Evolutionary conservation across 2,329 filamentous ascomycete species (phyloP).

Genomic region (Fonsecaea multimorphosa): DNA sequence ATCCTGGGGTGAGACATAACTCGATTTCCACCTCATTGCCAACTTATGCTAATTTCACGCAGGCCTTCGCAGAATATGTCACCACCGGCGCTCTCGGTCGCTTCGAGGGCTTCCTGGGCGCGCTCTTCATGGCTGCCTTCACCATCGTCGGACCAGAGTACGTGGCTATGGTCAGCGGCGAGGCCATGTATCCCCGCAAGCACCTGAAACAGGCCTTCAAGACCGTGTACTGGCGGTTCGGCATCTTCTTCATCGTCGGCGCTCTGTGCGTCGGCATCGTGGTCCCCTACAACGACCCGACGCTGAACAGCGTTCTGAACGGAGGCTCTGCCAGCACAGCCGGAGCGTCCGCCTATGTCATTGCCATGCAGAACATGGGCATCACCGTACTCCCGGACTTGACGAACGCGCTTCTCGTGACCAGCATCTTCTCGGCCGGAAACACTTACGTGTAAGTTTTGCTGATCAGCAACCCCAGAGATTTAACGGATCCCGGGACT

Average conservation of each 20-base stretch:
- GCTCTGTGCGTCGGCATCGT: slow-evolving; percentile 73
- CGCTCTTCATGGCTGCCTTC: slow-evolving; percentile 72
- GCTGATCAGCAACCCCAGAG: neutral
- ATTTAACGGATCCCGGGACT: neutral
- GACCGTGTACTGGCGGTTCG: slow-evolving; percentile 76
- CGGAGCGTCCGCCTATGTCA: slow-evolving; percentile 67
- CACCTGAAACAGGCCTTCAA: slow-evolving; percentile 77
- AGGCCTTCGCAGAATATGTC: slow-evolving; percentile 68
- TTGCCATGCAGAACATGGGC: slow-evolving; percentile 64
- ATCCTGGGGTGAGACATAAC: slow-evolving; percentile 50
- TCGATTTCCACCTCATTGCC: too few species aligned
- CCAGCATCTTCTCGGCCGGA: slow-evolving; percentile 63
- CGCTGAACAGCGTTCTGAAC: slow-evolving; percentile 50
- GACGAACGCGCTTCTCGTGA: slow-evolving; percentile 62
- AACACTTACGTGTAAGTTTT: slow-evolving; percentile 58
- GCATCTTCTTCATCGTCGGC: slow-evolving; percentile 74
- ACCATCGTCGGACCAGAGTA: slow-evolving; percentile 70
- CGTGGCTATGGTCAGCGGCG: slow-evolving; percentile 66
- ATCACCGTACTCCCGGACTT: slow-evolving; percentile 62
- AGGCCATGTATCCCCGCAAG: slow-evolving; percentile 70
- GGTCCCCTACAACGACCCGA: slow-evolving; percentile 68
- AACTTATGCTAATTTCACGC: neutral
- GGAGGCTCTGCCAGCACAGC: slow-evolving; percentile 59
- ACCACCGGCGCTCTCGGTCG: slow-evolving; percentile 66
- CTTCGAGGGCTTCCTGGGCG: slow-evolving; percentile 63